Base-by-base conservation (phyloP, 495 filamentous ascomycete genomes). In the Penicillium pancosmium region DNA sequence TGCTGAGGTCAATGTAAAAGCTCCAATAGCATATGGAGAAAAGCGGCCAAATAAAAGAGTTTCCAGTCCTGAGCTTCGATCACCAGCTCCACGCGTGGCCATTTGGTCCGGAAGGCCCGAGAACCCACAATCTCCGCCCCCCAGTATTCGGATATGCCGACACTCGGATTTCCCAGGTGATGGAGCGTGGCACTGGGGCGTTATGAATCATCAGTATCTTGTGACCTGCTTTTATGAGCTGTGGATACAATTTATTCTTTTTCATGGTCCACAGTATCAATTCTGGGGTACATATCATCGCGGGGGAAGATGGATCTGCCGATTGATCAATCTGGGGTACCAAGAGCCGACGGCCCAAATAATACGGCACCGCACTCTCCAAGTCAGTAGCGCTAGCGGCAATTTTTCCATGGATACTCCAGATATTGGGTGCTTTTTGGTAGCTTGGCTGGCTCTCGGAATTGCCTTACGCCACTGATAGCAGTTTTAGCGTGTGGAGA, bases 261-360 rank as follows among this genome's bases (percentile, higher is more conserved):
- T 23, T 18, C 12, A 25, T 51, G 21, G 18, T 41, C 31, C 44
- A 10, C 31, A 8, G 40, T 11, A 18, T 44, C 19, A 5, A 31
- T 25, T 60, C 52, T 31, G 58, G 58, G 27, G 52, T 55, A 36
- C 52, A 55, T 60, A 38, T 55, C 36, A 55, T 13, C 8, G 11
- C 21, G 58, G 15, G 57, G 46, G 18, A 31, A 4, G n/a, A 34
- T 46, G 21, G 55, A 51, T 33, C 35, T 40, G 16, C 18, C 38
- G 16, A 49, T 52, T 18, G 56, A 51, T 38, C 50, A 54, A 44
- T 53, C 56, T 23, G 56, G 56, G 50, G 56, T 59, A 59, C 15
- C 41, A 53, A 59, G 40, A 31, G 46, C 41, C 38, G 18, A 48
- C 23, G 23, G 15, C 15, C 44, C 46, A 23, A 46, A 9, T 8